Evolutionary conservation across 2,329 filamentous ascomycete species (phyloP).

Genomic region (Hysterium pulicare): DNA sequence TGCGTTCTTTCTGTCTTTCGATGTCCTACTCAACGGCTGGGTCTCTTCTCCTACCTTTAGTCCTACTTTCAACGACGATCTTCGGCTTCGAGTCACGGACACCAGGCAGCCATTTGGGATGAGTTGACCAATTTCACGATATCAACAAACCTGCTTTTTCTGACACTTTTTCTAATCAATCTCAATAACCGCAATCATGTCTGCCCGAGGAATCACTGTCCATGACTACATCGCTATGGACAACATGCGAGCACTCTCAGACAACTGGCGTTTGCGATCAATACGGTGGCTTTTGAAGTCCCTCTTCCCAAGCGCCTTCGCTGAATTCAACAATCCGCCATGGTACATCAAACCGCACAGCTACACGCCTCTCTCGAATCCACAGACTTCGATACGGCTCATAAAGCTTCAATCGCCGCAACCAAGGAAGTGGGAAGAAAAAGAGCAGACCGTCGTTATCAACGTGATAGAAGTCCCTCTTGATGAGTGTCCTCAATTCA

Average conservation of each 20-base stretch:
- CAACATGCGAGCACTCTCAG: neutral
- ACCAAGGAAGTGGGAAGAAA: neutral
- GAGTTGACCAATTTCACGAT: too few species aligned
- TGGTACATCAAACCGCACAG: neutral
- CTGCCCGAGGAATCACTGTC: neutral
- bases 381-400: constrained; percentile 1
- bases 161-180: too few species aligned
- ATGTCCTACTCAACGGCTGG: too few species aligned
- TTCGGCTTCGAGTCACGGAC: too few species aligned
- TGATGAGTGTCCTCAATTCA: neutral
- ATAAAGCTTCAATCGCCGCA: neutral
- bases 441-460: constrained; percentile 2
- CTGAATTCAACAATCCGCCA: neutral
- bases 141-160: too few species aligned
- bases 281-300: neutral
- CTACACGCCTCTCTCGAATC: constrained; percentile 1
- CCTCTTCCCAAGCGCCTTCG: neutral
- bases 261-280: neutral
- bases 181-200: neutral
- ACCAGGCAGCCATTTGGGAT: too few species aligned
- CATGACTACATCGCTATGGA: constrained; percentile 2
- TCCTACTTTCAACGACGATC: too few species aligned
- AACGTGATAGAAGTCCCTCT: neutral
- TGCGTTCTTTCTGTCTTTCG: too few species aligned
- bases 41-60: too few species aligned